phyloP scores from a whole-genome alignment of 805 yeast species.

The Zygoascus ofunaensis region DNA sequence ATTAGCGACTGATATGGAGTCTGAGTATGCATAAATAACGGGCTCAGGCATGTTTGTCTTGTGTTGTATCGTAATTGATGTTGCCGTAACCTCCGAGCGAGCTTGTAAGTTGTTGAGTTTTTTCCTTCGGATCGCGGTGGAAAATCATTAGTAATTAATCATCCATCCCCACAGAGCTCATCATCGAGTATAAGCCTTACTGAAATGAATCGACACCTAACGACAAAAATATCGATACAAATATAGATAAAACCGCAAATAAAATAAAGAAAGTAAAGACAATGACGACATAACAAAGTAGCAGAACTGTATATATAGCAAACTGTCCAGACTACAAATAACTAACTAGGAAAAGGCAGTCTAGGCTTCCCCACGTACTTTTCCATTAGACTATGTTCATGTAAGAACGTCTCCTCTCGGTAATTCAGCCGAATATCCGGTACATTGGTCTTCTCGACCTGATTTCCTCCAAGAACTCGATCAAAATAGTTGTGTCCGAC shows the following conservation, averaged over 20 bases:
- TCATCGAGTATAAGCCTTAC: no score
- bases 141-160: background rate
- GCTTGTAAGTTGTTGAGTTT: background rate
- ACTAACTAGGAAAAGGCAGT: no score
- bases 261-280: no score
- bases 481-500: constrained; percentile 50
- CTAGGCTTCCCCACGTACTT: constrained; percentile 20
- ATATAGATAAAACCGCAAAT: no score
- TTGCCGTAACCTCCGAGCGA: no score
- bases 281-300: no score
- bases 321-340: no score
- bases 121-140: background rate
- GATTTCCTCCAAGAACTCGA: constrained; percentile 71
- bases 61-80: background rate
- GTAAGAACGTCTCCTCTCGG: constrained; percentile 75
- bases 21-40: constrained; percentile 41
- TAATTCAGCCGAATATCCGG: constrained; percentile 81
- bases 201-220: no score
- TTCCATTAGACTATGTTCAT: constrained; percentile 41
- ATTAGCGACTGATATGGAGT: constrained; percentile 51
- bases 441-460: constrained; percentile 88
- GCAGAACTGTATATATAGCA: no score
- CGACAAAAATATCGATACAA: no score
- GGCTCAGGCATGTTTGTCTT: constrained; percentile 20
- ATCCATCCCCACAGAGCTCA: no score